Base-by-base conservation (phyloP, 257 asterid genomes). In the Catharanthus roseus region DNA sequence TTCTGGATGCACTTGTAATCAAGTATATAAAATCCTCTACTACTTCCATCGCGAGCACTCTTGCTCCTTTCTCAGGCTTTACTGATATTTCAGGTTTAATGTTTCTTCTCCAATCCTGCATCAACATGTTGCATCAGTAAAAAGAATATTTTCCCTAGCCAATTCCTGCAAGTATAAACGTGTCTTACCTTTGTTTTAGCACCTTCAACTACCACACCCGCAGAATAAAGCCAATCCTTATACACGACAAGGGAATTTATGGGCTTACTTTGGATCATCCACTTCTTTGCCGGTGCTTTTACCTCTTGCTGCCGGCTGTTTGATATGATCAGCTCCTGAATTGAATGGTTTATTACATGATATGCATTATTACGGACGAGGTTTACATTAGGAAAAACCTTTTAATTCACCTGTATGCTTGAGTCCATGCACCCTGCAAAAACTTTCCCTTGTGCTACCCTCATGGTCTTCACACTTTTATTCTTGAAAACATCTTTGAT, bases 21-120 rank as follows among this genome's bases (percentile, higher is more conserved):
- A 90, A 77, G 84, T 93, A 90, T 49, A 93, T 80, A 61, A 93
- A 90, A 53, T 93, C 98, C 82, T 93, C 98, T 49, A 90, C 97
- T n/a, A 93, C 93, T 81, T 89, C 97, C 92, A 89, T 87, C 24
- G 92, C 92, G 15, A 85, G 75, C 71, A 89, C 78, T 71, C 81
- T 86, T 64, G 84, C 79, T 75, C 97, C 92, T 74, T 83, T 87
- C 68, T 90, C 96, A 12, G 90, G 85, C 15, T 65, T 71, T 67
- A 89, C 57, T 33, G 95, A 86, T 69, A 86, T 65, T 76, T 86
- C 88, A 18, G 96, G 96, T 55, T 72, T 80, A 65, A 36, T 84
- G 71, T 79, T 77, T 80, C 85, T 86, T 82, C 86, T 93, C 97
- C 98, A 90, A 38, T 89, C 97, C 98, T 90, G 79, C 78, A 82